Percentiles rank a stretch among this genome's conserved stretches.
phyloP scores from a whole-genome alignment of 306 rosid species.

The Gastrolobium bilobum region DNA sequence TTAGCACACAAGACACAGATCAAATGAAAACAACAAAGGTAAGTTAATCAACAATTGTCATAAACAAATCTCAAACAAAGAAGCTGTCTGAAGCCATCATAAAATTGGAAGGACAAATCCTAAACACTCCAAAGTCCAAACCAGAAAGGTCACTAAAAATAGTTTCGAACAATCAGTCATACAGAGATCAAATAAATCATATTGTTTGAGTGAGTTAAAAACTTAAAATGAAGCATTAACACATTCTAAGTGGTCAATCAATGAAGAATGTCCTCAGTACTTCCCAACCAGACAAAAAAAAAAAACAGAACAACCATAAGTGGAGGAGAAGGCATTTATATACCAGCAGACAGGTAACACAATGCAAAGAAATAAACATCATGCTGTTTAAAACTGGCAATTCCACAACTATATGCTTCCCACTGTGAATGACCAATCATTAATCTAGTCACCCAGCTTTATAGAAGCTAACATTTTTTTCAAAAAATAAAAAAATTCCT shows the following conservation, averaged over 20 bases:
- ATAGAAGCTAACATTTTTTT: conserved; percentile 42
- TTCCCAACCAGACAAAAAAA: neutral
- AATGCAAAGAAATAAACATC: conserved; percentile 45
- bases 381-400: conserved; percentile 59
- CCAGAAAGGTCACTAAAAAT: neutral
- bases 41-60: neutral
- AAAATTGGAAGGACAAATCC: neutral
- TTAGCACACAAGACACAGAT: neutral
- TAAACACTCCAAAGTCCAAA: neutral
- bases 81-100: neutral
- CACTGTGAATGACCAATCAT: conserved; percentile 39
- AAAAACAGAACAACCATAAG: neutral
- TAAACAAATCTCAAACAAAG: neutral
- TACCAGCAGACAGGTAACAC: conserved; percentile 67
- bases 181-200: neutral
- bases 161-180: neutral
- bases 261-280: neutral
- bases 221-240: neutral
- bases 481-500: too few relatives aligned
- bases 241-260: neutral
- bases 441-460: conserved; percentile 1
- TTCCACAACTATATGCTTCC: conserved; percentile 52
- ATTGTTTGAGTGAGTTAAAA: neutral
- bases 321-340: neutral
- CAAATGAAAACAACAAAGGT: neutral